Percentiles rank a stretch among this genome's conserved stretches.
These are phyloP conservation scores for Boletus patriciae DNA, from an alignment of 768 basidiomycete genomes.

Conservation along the genomic window DNA sequence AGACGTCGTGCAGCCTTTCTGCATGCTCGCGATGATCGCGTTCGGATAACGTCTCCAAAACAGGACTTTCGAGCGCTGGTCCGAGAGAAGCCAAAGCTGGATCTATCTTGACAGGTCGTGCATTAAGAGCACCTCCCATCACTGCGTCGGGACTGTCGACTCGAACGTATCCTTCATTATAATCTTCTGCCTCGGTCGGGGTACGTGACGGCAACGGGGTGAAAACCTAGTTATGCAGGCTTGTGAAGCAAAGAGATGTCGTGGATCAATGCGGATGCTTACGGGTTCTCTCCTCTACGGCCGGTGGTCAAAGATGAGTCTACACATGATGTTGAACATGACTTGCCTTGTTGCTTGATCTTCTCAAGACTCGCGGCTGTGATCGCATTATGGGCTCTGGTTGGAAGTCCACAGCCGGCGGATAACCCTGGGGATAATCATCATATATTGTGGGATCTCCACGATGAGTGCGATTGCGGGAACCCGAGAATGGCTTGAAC, in stretches of 20 bases:
- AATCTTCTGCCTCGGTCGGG: conserved; percentile 34
- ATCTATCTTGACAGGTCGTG: conserved; percentile 29
- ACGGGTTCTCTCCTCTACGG: conserved; percentile 35
- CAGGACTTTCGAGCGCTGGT: conserved; percentile 12
- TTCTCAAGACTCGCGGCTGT: conserved; percentile 28
- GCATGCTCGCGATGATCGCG: conserved; percentile 22
- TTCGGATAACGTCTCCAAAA: conserved; percentile 26
- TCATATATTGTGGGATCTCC: conserved; percentile 25
- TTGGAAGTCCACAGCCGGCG: conserved; percentile 26
- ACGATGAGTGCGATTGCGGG: conserved; percentile 32
- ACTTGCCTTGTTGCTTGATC: conserved; percentile 29
- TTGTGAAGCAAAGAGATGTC: conserved; percentile 8
- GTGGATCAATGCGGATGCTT: conserved; percentile 11
- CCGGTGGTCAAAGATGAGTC: conserved; percentile 13
- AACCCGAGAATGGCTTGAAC: conserved; percentile 37
- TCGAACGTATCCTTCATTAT: conserved; percentile 32
- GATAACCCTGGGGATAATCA: conserved; percentile 32
- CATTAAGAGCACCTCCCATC: conserved; percentile 35
- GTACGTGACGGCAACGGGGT: conserved; percentile 34
- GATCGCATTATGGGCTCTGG: conserved; percentile 20
- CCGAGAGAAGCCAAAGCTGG: conserved; percentile 25
- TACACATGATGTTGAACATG: neutral
- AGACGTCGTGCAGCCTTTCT: conserved; percentile 17
- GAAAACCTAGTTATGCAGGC: conserved; percentile 24
- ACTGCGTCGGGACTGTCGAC: conserved; percentile 34